phyloP scores from a whole-genome alignment of 257 asterid species.

The Solanum lignicaule region DNA sequence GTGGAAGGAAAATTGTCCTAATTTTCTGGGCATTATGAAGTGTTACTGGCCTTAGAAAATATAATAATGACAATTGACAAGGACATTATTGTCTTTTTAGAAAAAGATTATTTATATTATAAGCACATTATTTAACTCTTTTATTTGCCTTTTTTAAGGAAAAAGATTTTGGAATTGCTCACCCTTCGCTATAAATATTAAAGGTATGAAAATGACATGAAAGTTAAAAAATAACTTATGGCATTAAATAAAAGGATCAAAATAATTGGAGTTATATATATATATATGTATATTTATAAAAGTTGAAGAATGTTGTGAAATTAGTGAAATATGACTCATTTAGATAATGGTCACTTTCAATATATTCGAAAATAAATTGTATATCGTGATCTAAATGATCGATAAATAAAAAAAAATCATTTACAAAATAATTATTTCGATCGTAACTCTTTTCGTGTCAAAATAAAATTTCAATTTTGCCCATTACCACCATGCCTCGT shows the following conservation, averaged over 20 bases:
- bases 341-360: not conserved
- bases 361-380: accelerated
- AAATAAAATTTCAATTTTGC: not conserved
- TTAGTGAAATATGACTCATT: not conserved
- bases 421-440: not conserved
- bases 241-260: not conserved
- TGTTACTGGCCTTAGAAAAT: not conserved
- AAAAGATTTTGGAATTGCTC: not conserved
- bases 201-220: not conserved
- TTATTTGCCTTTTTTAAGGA: not conserved
- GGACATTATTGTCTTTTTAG: not conserved
- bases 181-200: not conserved
- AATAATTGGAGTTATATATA: not conserved
- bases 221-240: not conserved
- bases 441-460: not conserved
- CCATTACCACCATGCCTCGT: not conserved
- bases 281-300: too few species aligned
- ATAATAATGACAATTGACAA: not conserved
- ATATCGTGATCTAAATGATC: not conserved
- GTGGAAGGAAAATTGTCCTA: not conserved
- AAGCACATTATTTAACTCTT: not conserved
- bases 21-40: not conserved
- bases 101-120: not conserved
- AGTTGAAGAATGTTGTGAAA: not conserved
- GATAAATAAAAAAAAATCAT: not conserved